Base-by-base conservation (phyloP, 495 filamentous ascomycete genomes). In the Penicillium mononematosum region DNA sequence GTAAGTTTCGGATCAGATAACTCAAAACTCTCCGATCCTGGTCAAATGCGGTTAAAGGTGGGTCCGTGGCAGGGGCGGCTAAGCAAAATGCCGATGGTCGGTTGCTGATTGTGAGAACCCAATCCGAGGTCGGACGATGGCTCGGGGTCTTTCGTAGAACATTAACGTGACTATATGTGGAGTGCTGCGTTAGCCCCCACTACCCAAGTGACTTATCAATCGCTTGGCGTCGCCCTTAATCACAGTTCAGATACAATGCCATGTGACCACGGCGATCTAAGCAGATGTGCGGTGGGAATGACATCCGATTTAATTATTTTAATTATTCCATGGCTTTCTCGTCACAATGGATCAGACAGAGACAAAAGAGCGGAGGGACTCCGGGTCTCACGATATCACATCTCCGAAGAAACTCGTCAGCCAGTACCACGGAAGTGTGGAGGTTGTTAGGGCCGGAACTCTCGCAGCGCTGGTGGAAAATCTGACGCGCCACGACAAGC, bases 381-480 rank as follows among this genome's bases (percentile, higher is more conserved):
- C 54, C 1, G 20, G 45, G 22, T 61, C 44, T n/a, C 43, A 58
- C 34, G 42, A 61, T n/a, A 49, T 42, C n/a, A 49, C 51, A 31
- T 36, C 34, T 36, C 34, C 34, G 14, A 43, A 36, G 0, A 88
- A 96, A 56, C 79, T 97, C 1, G 81, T 87, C 12, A 96, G 87
- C 71, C 91, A 96, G 60, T 70, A 92, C 24, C 34, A 32, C 67
- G 65, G 71, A 47, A 75, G 79, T 25, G 80, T 81, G 1, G 84
- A 88, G 27, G 68, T 79, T 36, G 76, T 96, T 47, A 89, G 87
- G 68, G 89, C 90, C 48, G 92, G 91, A 38, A 91, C 90, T 17
- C 72, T 97, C 14, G 74, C 85, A n/a, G 91, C 84, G 5, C 72
- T 97, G 56, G 92, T 96, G 10, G 92, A 96, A 70, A 89, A 95